A percentile compares a stretch with the other conserved stretches of the same genome.
Evolutionary conservation across 164 flowering plant genomes (phyloP).

Genomic region (Brasenia schreberi): DNA sequence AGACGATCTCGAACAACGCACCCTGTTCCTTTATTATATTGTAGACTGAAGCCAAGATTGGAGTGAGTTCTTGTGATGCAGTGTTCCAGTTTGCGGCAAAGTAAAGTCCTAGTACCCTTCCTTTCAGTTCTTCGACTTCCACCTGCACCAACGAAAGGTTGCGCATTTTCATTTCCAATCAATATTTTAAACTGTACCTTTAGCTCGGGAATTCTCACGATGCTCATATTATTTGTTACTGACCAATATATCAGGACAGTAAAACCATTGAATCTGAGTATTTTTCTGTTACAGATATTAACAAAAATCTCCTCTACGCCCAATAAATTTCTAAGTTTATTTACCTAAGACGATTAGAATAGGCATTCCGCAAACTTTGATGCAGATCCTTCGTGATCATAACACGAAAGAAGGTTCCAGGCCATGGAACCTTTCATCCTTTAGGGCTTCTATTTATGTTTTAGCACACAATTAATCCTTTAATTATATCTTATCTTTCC

Average conservation of each 20-base stretch:
- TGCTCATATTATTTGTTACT: neutral
- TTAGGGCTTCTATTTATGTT: no score
- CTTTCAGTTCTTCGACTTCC: conserved; percentile 14
- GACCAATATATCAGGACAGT: neutral
- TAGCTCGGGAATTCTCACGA: no score
- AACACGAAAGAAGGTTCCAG: no score
- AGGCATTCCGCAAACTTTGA: no score
- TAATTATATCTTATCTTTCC: no score
- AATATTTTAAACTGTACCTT: neutral
- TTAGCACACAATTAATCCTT: no score
- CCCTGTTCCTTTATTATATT: conserved; percentile 12
- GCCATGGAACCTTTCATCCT: no score
- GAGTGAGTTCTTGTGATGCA: conserved; percentile 18
- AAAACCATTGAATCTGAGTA: neutral
- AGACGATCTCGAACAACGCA: conserved; percentile 19
- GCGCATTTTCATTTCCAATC: neutral
- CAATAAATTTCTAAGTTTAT: no score
- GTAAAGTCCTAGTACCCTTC: conserved; percentile 17
- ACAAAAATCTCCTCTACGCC: no score
- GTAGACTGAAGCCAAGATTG: conserved; percentile 10
- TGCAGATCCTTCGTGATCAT: no score
- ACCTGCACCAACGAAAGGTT: conserved; percentile 9
- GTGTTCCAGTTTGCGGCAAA: conserved; percentile 27
- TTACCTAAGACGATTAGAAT: no score
- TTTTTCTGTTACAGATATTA: no score